Evolutionary conservation across 2,329 filamentous ascomycete genomes (phyloP).

Genomic region (Epicoccum sorghinum): DNA sequence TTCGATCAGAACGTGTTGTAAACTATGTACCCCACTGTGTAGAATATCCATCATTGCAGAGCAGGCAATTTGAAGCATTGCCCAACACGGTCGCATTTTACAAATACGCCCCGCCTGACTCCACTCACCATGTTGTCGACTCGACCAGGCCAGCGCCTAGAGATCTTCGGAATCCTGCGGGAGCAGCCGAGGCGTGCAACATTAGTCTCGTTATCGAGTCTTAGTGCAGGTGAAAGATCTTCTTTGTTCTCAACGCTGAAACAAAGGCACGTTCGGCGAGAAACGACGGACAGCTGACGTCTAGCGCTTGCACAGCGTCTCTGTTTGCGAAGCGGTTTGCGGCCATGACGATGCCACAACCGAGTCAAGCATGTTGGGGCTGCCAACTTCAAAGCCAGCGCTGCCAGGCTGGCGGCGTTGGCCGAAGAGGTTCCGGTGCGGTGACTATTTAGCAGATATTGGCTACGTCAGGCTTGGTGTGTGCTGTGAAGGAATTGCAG

Average conservation of each 20-base stretch:
- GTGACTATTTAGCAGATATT: neutral
- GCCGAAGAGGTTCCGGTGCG: conserved; percentile 2
- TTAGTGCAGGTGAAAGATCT: conserved; percentile 5
- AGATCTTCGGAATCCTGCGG: conserved; percentile 11
- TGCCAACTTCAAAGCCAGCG: neutral
- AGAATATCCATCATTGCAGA: neutral
- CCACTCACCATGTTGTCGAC: neutral
- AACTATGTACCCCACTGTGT: conserved; percentile 9
- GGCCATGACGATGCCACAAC: neutral
- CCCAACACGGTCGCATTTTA: neutral
- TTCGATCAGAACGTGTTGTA: no score
- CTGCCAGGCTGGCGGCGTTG: neutral
- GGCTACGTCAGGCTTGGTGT: conserved; percentile 4
- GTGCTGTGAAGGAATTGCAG: neutral
- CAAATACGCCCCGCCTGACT: neutral
- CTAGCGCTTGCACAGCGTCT: neutral
- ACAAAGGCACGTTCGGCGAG: neutral
- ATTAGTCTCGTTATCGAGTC: conserved; percentile 3
- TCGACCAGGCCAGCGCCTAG: neutral
- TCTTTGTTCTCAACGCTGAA: conserved; percentile 5
- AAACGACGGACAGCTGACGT: neutral
- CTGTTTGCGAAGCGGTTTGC: neutral
- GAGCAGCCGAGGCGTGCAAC: conserved; percentile 10
- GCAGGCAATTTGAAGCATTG: neutral
- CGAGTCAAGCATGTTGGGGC: neutral